These are phyloP conservation scores for Hypoxylon fuscum DNA, from an alignment of 495 filamentous ascomycete species.

Conservation along the genomic window DNA sequence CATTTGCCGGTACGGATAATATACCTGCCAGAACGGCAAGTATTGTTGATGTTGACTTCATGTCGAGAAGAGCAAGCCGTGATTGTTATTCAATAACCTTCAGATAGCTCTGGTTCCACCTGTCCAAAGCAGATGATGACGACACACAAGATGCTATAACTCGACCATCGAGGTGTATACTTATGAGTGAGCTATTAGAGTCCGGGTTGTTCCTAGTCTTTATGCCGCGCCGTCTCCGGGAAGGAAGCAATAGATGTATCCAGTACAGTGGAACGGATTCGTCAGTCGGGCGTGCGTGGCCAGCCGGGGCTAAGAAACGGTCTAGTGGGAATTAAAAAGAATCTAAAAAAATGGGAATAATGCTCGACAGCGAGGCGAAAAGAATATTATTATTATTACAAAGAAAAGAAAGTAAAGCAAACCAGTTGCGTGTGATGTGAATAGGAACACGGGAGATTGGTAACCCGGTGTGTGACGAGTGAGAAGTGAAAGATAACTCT, in stretches of 20 bases:
- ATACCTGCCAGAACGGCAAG: constrained; percentile 31
- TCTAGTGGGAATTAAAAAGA: constrained; percentile 8
- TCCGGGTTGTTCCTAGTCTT: constrained; percentile 16
- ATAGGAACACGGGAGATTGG: constrained; percentile 24
- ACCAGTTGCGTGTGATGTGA: constrained; percentile 33
- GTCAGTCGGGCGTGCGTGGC: constrained; percentile 36
- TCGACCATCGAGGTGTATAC: constrained; percentile 21
- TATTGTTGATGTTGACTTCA: constrained; percentile 25
- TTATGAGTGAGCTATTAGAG: neutral
- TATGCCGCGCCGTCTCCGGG: constrained; percentile 15
- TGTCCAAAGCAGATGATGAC: constrained; percentile 20
- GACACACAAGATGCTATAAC: constrained; percentile 20
- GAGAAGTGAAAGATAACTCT: constrained; percentile 29
- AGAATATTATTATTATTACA: constrained; percentile 20
- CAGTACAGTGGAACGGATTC: constrained; percentile 36
- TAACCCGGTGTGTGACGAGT: constrained; percentile 19
- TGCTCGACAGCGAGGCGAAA: constrained; percentile 8
- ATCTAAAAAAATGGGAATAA: constrained; percentile 17
- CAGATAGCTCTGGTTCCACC: constrained; percentile 17
- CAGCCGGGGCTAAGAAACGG: constrained; percentile 26
- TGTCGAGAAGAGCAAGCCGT: constrained; percentile 8
- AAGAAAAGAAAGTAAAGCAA: constrained; percentile 17
- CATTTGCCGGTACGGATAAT: constrained; percentile 29
- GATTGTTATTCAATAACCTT: neutral
- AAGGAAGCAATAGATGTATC: constrained; percentile 18